Percentiles rank a stretch among this genome's conserved stretches.
Conservation (phyloP, 805 yeast genomes). For the Komagataella phaffii region DNA sequence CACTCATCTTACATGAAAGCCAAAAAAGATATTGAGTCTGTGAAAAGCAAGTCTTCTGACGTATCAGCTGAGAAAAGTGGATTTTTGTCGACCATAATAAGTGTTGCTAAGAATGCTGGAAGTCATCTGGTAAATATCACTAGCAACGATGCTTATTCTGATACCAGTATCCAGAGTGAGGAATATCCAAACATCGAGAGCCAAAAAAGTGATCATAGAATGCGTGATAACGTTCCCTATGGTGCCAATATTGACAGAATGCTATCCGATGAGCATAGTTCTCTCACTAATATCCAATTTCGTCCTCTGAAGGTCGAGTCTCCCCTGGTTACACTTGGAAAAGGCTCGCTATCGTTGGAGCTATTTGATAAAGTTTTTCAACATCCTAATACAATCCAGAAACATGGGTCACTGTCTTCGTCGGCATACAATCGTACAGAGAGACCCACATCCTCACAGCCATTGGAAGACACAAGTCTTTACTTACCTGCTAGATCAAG, state of each 20-base stretch:
- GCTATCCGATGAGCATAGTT: neutral
- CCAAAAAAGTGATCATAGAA: neutral
- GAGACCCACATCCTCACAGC: neutral
- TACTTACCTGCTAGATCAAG: neutral
- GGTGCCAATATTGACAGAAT: neutral
- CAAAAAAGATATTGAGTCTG: neutral
- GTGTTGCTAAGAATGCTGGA: neutral
- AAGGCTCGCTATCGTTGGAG: slow-evolving; percentile 29
- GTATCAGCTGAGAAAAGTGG: neutral
- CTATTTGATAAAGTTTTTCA: slow-evolving; percentile 8
- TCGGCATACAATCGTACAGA: neutral
- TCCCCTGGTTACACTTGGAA: slow-evolving; percentile 33
- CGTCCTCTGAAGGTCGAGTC: slow-evolving; percentile 18
- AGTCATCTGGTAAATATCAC: neutral
- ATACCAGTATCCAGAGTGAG: neutral
- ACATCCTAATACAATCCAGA: neutral
- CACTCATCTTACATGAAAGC: neutral
- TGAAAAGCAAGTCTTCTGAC: neutral
- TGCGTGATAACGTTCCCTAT: neutral
- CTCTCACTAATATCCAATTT: neutral
- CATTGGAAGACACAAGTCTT: neutral
- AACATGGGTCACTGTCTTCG: neutral
- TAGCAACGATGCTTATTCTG: neutral
- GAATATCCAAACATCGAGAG: neutral
- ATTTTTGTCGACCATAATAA: neutral